phyloP scores from a whole-genome alignment of 768 basidiomycete species.

The Amanita inopinata region DNA sequence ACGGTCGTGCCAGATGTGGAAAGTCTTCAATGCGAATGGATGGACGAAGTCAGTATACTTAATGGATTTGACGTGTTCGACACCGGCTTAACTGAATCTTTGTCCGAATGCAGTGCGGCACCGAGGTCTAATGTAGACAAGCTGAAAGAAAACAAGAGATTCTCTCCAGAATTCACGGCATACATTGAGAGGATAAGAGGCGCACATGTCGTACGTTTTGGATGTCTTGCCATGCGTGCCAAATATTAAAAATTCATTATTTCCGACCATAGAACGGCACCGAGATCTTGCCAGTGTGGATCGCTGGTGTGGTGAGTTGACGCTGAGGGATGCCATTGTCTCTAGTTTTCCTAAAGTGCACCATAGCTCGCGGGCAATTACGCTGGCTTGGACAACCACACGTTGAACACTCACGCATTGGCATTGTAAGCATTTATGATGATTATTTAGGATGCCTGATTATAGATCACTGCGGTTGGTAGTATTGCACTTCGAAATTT shows the following conservation, averaged over 20 bases:
- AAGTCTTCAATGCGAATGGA: constrained; percentile 9
- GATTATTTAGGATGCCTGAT: constrained; percentile 10
- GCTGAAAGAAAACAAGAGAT: constrained; percentile 11
- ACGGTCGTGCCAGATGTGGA: neutral
- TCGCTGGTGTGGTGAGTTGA: constrained; percentile 13
- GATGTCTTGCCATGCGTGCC: neutral
- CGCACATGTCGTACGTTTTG: constrained; percentile 15
- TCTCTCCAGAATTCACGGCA: constrained; percentile 13
- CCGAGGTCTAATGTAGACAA: constrained; percentile 15
- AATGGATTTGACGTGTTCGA: neutral
- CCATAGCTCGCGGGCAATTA: constrained; percentile 9
- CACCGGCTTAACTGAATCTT: neutral
- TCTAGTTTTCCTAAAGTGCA: neutral
- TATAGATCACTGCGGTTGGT: neutral
- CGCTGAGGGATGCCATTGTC: constrained; percentile 3
- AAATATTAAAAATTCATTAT: neutral
- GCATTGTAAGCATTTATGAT: constrained; percentile 16
- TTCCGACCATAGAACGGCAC: constrained; percentile 18
- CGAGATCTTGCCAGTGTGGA: constrained; percentile 22
- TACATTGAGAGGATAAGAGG: constrained; percentile 14
- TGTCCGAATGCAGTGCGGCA: constrained; percentile 9
- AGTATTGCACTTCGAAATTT: constrained; percentile 17
- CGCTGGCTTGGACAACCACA: constrained; percentile 12
- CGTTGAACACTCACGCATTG: constrained; percentile 20
- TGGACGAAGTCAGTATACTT: constrained; percentile 15